These are phyloP conservation scores for Ganoderma boninense DNA, from an alignment of 1,284 basidiomycete species.

Conservation along the genomic window DNA sequence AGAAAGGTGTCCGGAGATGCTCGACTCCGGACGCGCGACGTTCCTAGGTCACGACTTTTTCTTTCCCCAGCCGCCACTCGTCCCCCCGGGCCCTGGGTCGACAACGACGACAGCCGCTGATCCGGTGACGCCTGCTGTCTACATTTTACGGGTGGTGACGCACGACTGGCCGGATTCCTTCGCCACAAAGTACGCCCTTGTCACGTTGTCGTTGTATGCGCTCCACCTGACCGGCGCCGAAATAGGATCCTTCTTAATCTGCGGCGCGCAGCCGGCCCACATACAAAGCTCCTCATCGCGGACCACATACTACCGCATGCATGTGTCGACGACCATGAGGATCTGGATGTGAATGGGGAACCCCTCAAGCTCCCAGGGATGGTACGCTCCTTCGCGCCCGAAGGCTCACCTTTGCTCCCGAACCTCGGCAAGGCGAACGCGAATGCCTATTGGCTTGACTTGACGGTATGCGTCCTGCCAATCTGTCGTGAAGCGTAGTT, in stretches of 20 bases:
- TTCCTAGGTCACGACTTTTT: conserved; percentile 83
- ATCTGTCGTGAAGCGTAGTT: neutral
- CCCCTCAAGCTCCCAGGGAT: conserved; percentile 40
- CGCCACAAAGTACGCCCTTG: conserved; percentile 45
- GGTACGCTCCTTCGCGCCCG: conserved; percentile 47
- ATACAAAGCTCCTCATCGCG: conserved; percentile 69
- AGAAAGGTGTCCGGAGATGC: conserved; percentile 64
- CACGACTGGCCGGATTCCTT: conserved; percentile 80
- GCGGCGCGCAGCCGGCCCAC: conserved; percentile 43
- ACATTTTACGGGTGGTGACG: conserved; percentile 71
- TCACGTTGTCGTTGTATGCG: neutral
- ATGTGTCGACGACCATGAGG: conserved; percentile 57
- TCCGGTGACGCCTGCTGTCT: conserved; percentile 55
- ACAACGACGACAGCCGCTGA: neutral
- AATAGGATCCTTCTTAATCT: conserved; percentile 47
- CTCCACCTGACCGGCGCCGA: neutral
- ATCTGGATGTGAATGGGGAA: conserved; percentile 18
- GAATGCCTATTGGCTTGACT: conserved; percentile 77
- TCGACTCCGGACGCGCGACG: conserved; percentile 60
- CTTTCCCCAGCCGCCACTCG: conserved; percentile 58
- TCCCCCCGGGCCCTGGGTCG: conserved; percentile 15
- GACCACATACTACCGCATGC: conserved; percentile 76
- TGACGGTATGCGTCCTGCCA: conserved; percentile 56
- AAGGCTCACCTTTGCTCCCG: conserved; percentile 61
- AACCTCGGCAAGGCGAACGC: conserved; percentile 77